Percentiles rank a stretch among this genome's conserved stretches.
Conservation (phyloP, 495 filamentous ascomycete species). For the Hypoxylon fuscum region DNA sequence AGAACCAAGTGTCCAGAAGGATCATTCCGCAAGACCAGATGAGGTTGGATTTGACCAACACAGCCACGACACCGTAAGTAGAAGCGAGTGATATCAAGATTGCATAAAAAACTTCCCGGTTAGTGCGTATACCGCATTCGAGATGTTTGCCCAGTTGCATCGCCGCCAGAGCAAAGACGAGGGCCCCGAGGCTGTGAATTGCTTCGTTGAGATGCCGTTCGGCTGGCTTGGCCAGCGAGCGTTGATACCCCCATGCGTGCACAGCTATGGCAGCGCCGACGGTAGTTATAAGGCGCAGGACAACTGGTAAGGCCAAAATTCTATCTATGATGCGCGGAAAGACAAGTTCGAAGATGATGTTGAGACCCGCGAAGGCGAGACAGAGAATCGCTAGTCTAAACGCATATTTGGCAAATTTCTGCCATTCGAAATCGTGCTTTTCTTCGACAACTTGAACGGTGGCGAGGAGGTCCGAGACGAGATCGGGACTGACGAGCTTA, state of each 20-base stretch:
- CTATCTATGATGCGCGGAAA: not conserved
- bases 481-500: slow-evolving; percentile 4
- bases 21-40: slow-evolving; percentile 13
- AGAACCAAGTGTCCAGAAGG: not conserved
- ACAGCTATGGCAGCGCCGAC: not conserved
- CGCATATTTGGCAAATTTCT: slow-evolving; percentile 7
- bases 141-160: not conserved
- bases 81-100: not conserved
- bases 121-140: not conserved
- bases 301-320: not conserved
- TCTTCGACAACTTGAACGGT: slow-evolving; percentile 11
- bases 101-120: not conserved
- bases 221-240: slow-evolving; percentile 1
- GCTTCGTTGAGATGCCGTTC: slow-evolving; percentile 12
- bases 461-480: slow-evolving; percentile 1
- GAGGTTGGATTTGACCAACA: slow-evolving; percentile 3
- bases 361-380: not conserved
- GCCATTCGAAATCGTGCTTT: slow-evolving; percentile 1
- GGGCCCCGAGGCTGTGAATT: slow-evolving; percentile 8
- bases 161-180: slow-evolving; percentile 7
- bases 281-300: not conserved
- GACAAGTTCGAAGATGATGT: not conserved
- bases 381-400: slow-evolving; percentile 6
- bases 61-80: not conserved
- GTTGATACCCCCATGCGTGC: slow-evolving; percentile 8